A percentile compares a stretch with the other conserved stretches of the same genome.
phyloP scores from a whole-genome alignment of 768 basidiomycete genomes.

The Cystofilobasidium bisporidii region DNA sequence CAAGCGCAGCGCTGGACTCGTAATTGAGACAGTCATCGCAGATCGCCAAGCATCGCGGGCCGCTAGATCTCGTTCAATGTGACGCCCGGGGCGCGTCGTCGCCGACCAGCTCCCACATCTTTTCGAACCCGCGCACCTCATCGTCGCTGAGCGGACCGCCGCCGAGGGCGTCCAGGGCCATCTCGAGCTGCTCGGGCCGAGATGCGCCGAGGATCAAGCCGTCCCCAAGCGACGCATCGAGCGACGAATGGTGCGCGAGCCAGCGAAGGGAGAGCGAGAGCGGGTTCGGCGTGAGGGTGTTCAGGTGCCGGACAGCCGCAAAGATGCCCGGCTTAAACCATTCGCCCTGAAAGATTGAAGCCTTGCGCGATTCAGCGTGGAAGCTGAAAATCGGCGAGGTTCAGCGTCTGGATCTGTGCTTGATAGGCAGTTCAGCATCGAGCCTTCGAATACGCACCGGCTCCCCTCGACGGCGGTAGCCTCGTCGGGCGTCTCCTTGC shows the following conservation, averaged over 20 bases:
- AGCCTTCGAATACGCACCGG: too few relatives aligned
- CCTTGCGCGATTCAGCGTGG: slow-evolving; percentile 2
- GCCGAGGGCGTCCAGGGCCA: not conserved
- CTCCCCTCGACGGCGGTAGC: not conserved
- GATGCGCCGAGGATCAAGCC: slow-evolving; percentile 6
- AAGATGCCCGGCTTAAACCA: slow-evolving; percentile 15
- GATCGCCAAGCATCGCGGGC: not conserved
- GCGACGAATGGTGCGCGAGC: slow-evolving; percentile 7
- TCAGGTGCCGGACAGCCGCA: slow-evolving; percentile 5
- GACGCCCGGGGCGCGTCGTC: slow-evolving; percentile 2
- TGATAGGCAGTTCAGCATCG: too few relatives aligned
- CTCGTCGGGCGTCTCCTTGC: not conserved
- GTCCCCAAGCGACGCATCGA: slow-evolving; percentile 3
- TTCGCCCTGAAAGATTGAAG: slow-evolving; percentile 4
- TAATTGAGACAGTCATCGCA: not conserved
- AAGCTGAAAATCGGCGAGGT: not conserved
- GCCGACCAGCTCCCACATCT: slow-evolving; percentile 8
- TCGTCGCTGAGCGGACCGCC: slow-evolving; percentile 5
- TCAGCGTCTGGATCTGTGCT: too few relatives aligned
- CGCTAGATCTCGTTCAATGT: not conserved
- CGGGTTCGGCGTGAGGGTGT: not conserved
- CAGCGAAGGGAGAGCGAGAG: slow-evolving; percentile 11
- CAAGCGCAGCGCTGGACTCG: too few relatives aligned
- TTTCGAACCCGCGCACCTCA: slow-evolving; percentile 6
- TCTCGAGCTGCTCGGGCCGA: slow-evolving; percentile 9